phyloP scores from a whole-genome alignment of 345 rosid genomes.

The Rhodamnia rubescens region DNA sequence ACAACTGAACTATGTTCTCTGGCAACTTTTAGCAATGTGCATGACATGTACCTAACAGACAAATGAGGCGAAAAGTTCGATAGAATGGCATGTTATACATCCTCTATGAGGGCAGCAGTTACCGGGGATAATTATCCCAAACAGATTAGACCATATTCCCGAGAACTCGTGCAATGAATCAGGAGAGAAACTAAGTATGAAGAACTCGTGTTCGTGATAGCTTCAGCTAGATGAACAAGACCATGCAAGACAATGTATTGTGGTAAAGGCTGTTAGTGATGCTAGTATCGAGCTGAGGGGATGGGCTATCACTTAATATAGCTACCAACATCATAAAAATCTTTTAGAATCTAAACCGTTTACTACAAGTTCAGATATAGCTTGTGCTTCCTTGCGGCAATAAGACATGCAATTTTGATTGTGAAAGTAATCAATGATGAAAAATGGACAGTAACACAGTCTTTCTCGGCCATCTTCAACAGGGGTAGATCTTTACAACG shows the following conservation, averaged over 20 bases:
- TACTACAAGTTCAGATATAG: background rate
- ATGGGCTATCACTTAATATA: background rate
- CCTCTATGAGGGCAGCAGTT: background rate
- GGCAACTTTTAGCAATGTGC: constrained; percentile 49
- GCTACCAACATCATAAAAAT: background rate
- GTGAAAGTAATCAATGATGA: background rate
- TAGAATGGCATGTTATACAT: background rate
- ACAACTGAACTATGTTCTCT: constrained; percentile 74
- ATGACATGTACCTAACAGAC: constrained; percentile 76
- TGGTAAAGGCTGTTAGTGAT: background rate
- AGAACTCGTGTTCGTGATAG: background rate
- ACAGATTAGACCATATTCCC: background rate
- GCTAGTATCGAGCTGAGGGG: background rate
- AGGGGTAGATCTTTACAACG: background rate
- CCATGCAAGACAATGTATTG: background rate
- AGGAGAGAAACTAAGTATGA: too few species aligned
- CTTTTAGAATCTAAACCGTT: background rate
- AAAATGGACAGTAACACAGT: background rate
- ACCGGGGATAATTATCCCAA: background rate
- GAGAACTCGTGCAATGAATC: background rate
- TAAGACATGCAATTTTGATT: background rate
- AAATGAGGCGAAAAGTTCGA: background rate
- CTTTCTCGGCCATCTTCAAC: too few species aligned
- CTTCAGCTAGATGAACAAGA: background rate
- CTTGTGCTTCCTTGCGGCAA: background rate